Evolutionary conservation across 2,329 filamentous ascomycete genomes (phyloP).

Genomic region (Botrytis fragariae): DNA sequence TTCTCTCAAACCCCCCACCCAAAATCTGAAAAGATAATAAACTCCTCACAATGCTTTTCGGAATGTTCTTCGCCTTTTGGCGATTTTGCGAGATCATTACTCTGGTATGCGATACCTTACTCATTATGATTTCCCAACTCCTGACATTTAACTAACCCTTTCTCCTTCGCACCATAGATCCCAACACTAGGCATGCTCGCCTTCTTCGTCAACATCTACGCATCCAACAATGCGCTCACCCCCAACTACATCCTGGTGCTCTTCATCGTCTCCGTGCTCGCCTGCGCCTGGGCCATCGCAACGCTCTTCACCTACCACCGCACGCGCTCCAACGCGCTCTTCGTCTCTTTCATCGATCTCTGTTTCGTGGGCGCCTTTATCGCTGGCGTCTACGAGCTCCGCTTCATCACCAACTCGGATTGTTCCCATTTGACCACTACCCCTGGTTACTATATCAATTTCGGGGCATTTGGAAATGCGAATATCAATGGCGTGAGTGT

Average conservation of each 20-base stretch:
- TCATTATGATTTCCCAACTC: neutral
- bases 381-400: slow-evolving; percentile 58
- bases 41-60: slow-evolving; percentile 54
- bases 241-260: slow-evolving; percentile 62
- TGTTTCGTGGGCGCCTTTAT: slow-evolving; percentile 63
- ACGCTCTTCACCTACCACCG: slow-evolving; percentile 67
- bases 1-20: neutral
- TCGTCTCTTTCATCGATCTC: slow-evolving; percentile 60
- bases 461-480: slow-evolving; percentile 62
- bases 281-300: slow-evolving; percentile 60
- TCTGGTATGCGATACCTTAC: slow-evolving; percentile 47
- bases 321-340: slow-evolving; percentile 57
- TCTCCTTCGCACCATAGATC: slow-evolving; percentile 46
- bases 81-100: slow-evolving; percentile 62
- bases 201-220: slow-evolving; percentile 63
- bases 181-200: slow-evolving; percentile 65
- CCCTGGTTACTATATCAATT: slow-evolving; percentile 52
- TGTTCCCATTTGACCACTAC: slow-evolving; percentile 59
- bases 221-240: slow-evolving; percentile 54
- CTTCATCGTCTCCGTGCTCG: slow-evolving; percentile 66
- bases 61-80: slow-evolving; percentile 61
- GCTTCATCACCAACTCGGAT: slow-evolving; percentile 59
- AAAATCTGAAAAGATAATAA: neutral
- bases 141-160: slow-evolving; percentile 14
- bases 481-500: slow-evolving; percentile 51